phyloP scores from a whole-genome alignment of 805 yeast species.

The Candida insectalens region DNA sequence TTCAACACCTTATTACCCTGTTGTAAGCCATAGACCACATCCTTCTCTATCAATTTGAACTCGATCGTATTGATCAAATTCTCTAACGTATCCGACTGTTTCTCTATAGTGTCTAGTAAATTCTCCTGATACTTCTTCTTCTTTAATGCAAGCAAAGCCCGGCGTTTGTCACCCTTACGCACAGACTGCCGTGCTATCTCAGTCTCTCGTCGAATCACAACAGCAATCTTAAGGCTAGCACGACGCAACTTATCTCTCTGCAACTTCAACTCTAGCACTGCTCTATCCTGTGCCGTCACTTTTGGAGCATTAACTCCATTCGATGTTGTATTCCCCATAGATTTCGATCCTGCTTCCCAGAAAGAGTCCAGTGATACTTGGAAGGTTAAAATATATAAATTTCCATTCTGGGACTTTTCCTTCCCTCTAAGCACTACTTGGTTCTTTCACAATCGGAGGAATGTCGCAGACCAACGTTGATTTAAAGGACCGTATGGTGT shows the following conservation, averaged over 20 bases:
- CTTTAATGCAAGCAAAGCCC: conserved; percentile 62
- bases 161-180: conserved; percentile 39
- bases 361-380: too few species aligned
- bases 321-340: conserved; percentile 25
- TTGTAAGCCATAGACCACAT: conserved; percentile 68
- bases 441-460: too few species aligned
- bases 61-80: conserved; percentile 73
- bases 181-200: conserved; percentile 49
- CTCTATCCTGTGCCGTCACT: conserved; percentile 77
- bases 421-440: too few species aligned
- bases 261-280: conserved; percentile 75
- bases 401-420: too few species aligned
- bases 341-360: too few species aligned
- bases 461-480: too few species aligned
- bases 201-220: conserved; percentile 52
- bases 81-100: conserved; percentile 74
- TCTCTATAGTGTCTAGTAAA: conserved; percentile 58
- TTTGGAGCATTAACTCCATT: conserved; percentile 35
- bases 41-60: conserved; percentile 81
- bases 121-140: conserved; percentile 76
- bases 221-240: conserved; percentile 51
- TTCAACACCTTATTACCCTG: conserved; percentile 74
- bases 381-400: too few species aligned
- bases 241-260: conserved; percentile 81
- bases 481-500: too few species aligned